Percentiles rank a stretch among this genome's conserved stretches.
phyloP scores from a whole-genome alignment of 2,329 filamentous ascomycete species.

The Pezicula radicicola region DNA sequence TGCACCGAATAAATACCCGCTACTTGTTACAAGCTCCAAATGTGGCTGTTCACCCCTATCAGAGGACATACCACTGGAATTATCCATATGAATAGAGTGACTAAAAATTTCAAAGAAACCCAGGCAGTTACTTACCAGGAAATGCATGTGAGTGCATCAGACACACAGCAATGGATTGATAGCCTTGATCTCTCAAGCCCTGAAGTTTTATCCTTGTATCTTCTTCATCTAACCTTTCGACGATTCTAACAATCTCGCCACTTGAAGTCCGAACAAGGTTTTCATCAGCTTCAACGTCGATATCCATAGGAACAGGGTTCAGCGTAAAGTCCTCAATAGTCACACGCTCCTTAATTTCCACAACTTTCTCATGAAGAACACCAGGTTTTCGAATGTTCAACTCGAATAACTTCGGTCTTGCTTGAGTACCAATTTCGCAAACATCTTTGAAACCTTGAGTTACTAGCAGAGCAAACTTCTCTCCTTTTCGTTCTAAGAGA shows the following conservation, averaged over 20 bases:
- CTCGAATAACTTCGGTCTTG: slow-evolving; percentile 69
- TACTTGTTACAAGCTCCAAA: too few relatives aligned
- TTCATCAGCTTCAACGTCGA: slow-evolving; percentile 36
- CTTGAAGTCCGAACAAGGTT: slow-evolving; percentile 58
- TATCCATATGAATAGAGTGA: too few relatives aligned
- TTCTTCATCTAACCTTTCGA: slow-evolving; percentile 50
- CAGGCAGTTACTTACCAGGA: too few relatives aligned
- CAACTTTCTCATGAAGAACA: slow-evolving; percentile 62
- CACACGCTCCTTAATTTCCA: slow-evolving; percentile 70
- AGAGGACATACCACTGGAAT: too few relatives aligned
- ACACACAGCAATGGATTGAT: slow-evolving; percentile 61
- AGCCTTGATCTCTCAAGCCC: slow-evolving; percentile 52
- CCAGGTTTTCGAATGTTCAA: slow-evolving; percentile 65
- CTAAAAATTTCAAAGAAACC: too few relatives aligned
- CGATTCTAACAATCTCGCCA: slow-evolving; percentile 60
- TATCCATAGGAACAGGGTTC: slow-evolving; percentile 60
- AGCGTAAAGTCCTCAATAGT: slow-evolving; percentile 69
- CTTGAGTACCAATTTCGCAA: slow-evolving; percentile 71
- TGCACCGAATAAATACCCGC: too few relatives aligned
- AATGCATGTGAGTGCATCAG: slow-evolving; percentile 63
- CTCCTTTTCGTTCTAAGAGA: slow-evolving; percentile 69
- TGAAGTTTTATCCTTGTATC: slow-evolving; percentile 38
- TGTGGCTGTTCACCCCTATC: too few relatives aligned
- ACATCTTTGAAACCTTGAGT: slow-evolving; percentile 72
- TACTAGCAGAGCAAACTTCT: slow-evolving; percentile 66